These are phyloP conservation scores for Cyanodermella asteris DNA, from an alignment of 2,329 filamentous ascomycete genomes.

Conservation along the genomic window DNA sequence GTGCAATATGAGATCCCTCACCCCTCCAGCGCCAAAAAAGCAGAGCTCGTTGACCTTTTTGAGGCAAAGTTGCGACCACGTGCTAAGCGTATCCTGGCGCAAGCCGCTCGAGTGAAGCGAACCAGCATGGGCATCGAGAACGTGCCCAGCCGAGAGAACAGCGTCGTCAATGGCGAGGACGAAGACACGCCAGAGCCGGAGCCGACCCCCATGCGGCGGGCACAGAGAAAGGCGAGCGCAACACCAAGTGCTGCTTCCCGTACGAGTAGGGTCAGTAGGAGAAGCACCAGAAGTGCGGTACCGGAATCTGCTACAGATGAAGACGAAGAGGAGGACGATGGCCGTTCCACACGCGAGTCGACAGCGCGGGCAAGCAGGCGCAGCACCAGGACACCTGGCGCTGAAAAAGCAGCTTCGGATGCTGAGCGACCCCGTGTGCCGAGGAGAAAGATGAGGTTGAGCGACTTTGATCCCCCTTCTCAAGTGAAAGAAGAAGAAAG, in stretches of 20 bases:
- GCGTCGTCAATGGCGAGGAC: conserved; percentile 36
- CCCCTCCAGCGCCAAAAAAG: conserved; percentile 76
- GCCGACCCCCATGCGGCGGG: conserved; percentile 10
- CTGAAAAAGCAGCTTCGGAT: no score
- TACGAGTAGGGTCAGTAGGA: conserved; percentile 5
- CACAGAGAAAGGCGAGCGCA: conserved; percentile 5
- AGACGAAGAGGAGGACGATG: conserved; percentile 7
- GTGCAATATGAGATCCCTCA: conserved; percentile 74
- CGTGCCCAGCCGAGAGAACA: conserved; percentile 42
- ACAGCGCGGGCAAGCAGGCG: conserved; percentile 12
- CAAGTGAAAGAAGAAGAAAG: conserved; percentile 15
- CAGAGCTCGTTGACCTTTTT: conserved; percentile 67
- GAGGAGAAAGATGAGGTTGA: no score
- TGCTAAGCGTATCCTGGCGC: conserved; percentile 51
- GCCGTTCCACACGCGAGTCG: no score
- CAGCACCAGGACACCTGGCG: no score
- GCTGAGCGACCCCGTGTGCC: no score
- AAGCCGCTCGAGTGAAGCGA: conserved; percentile 58
- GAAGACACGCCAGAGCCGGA: conserved; percentile 26
- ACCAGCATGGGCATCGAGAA: conserved; percentile 68
- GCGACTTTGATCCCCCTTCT: no score
- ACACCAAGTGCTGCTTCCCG: conserved; percentile 1
- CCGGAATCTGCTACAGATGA: conserved; percentile 11
- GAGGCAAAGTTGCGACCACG: conserved; percentile 57
- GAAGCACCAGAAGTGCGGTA: conserved; percentile 11